phyloP scores from a whole-genome alignment of 768 basidiomycete genomes.

The Serendipita indica region DNA sequence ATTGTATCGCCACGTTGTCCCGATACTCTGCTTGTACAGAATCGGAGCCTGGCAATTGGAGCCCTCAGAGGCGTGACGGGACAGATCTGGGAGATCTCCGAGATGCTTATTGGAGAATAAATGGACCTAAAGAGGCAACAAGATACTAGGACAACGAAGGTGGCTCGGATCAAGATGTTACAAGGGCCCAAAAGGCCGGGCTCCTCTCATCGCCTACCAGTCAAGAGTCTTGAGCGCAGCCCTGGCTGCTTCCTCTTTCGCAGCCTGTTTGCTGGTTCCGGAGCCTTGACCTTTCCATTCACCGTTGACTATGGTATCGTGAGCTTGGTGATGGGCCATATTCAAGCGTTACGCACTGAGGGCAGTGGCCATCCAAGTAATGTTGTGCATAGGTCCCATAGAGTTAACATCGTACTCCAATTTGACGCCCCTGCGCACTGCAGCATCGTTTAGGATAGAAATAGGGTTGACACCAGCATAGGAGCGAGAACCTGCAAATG shows the following conservation, averaged over 20 bases:
- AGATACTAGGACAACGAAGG: background rate
- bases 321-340: too few species aligned
- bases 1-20: slow-evolving; percentile 2
- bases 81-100: background rate
- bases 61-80: too few species aligned
- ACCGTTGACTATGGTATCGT: slow-evolving; percentile 29
- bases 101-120: background rate
- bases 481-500: too few species aligned
- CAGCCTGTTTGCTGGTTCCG: slow-evolving; percentile 28
- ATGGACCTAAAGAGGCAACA: background rate
- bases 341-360: slow-evolving; percentile 7
- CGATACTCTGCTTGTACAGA: slow-evolving; percentile 1
- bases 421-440: background rate
- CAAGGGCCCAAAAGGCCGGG: background rate
- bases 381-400: background rate
- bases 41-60: background rate
- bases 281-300: slow-evolving; percentile 33
- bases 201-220: background rate
- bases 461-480: too few species aligned
- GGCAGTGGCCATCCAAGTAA: background rate
- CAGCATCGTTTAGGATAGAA: background rate
- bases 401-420: background rate
- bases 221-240: slow-evolving; percentile 19
- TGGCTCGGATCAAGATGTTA: background rate
- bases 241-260: slow-evolving; percentile 24